Conservation (phyloP, 2,329 filamentous ascomycete species). For the Byssoonygena ceratinophila region DNA sequence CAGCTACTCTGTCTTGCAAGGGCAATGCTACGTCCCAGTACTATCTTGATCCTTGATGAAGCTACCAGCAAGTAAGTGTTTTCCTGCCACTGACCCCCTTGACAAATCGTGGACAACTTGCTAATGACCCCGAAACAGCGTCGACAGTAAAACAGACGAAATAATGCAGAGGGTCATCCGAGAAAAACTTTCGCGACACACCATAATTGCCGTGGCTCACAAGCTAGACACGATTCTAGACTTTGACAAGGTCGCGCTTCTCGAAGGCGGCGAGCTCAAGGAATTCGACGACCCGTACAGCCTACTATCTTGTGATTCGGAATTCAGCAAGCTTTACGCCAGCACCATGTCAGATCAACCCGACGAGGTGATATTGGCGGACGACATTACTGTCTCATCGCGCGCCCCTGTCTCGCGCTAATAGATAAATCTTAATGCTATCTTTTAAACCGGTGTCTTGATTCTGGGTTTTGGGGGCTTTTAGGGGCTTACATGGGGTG, state of each 20-base stretch:
- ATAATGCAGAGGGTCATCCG: slow-evolving; percentile 49
- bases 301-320: slow-evolving; percentile 26
- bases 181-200: slow-evolving; percentile 45
- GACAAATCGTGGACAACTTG: too few relatives aligned
- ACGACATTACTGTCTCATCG: slow-evolving; percentile 13
- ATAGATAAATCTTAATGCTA: background rate
- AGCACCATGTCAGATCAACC: slow-evolving; percentile 17
- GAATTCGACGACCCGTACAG: slow-evolving; percentile 29
- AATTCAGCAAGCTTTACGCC: slow-evolving; percentile 30
- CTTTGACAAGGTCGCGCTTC: slow-evolving; percentile 31
- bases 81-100: too few relatives aligned
- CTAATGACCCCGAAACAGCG: slow-evolving; percentile 26
- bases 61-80: slow-evolving; percentile 32
- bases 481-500: background rate
- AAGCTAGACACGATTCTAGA: slow-evolving; percentile 41
- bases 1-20: slow-evolving; percentile 55
- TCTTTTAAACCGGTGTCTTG: background rate
- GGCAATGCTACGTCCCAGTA: slow-evolving; percentile 43
- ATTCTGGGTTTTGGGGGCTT: background rate
- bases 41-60: slow-evolving; percentile 39
- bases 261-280: slow-evolving; percentile 29
- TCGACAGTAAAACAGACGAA: slow-evolving; percentile 49
- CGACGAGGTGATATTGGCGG: slow-evolving; percentile 13
- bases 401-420: slow-evolving; percentile 1
- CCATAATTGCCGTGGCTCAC: slow-evolving; percentile 50